Evolutionary conservation across 2,329 filamentous ascomycete species (phyloP), one percentile per base, ranked within the genome.

Genomic region (Ophiosphaerella narmari): DNA sequence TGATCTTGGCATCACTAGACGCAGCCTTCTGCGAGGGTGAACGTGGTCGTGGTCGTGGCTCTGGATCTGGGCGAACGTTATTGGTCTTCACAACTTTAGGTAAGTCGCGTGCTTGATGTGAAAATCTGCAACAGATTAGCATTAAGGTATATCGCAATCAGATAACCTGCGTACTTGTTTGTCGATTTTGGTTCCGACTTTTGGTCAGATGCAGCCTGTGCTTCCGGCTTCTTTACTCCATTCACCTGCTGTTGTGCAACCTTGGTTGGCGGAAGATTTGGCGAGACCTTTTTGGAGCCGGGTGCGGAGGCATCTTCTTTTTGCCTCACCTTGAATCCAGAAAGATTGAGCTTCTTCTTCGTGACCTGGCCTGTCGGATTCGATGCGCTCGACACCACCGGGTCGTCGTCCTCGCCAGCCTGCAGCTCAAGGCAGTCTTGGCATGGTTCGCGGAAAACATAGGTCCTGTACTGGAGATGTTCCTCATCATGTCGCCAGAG

Each of bases 311-410:
- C 54, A 39, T 68, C 71, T 49, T 65, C 72, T 3, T 65, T 78
- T 64, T 77, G 68, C 59, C 83, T 83, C 52, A 78, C 82, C 69
- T 83, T 85, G 70, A 86, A 87, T 34, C 82, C 83, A 36, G 78
- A 81, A 45, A 86, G 68, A 46, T 76, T 84, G 53, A 86, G 85
- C 68, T 85, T 86, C 74, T 85, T 86, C 72, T 82, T 85, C 21
- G 77, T 75, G 38, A 59, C 73, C 24, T 66, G 65, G 21, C 43
- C 66, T 33, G 79, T 74, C 16, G 75, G 78, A 47, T 65, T 68
- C n/a, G 60, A 59, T 11, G 59, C 47, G 39, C 67, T 63, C 8
- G 65, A 57, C 55, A 68, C 63, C 44, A 75, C 55, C 72, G 75
- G 71, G 40, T 80, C 78, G 72, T 81, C 81, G 57, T 81, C 80